Base-by-base conservation (phyloP, 2,329 filamentous ascomycete species). In the Pseudogymnoascus sp. region DNA sequence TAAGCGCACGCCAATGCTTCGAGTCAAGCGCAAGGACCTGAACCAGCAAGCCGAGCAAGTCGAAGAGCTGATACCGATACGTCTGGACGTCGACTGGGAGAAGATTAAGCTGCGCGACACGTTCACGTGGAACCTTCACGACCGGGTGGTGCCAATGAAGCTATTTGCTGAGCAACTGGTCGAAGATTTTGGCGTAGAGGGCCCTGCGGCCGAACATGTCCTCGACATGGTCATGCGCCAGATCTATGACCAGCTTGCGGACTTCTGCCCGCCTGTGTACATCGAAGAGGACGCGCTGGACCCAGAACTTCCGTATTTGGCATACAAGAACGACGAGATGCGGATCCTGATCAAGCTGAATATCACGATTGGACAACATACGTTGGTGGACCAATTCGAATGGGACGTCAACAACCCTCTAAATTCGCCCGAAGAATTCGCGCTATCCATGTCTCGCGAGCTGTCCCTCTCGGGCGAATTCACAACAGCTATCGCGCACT, bases 301-400 rank as follows among this genome's bases (percentile, higher is more conserved):
- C 71, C 90, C 92, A 1, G 89, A 95, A 72, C 81, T 96, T 11
- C 93, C 93, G 0, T 97, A 97, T 73, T 87, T 84, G 40, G 93
- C 95, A 6, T 96, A 97, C 79, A 97, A 97, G 76, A 96, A 99
- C 73, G 95, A 99, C 73, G 95, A 99, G 78, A 97, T 99, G 93
- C 89, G 95, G 61, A 90, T 99, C 69, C 79, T 96, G 47, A 86
- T 99, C 76, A 97, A 97, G 76, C 82, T 99, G 61, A 97, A 97
- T 76, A 96, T 99, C 72, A 97, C 95, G 6, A 97, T 99, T 72
- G 95, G 93, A 42, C 89, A 91, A 67, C 91, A 96, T 72, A 97
- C 93, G 0, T 81, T 99, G 26, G 88, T 97, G 37, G 95, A 99
- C 72, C 95, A 97, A 74, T 97, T 99, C 66, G 95, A 99, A 76